A percentile compares a stretch with the other conserved stretches of the same genome.
These are phyloP conservation scores for Candida andamanensis DNA, from an alignment of 805 yeast genomes.

Conservation along the genomic window DNA sequence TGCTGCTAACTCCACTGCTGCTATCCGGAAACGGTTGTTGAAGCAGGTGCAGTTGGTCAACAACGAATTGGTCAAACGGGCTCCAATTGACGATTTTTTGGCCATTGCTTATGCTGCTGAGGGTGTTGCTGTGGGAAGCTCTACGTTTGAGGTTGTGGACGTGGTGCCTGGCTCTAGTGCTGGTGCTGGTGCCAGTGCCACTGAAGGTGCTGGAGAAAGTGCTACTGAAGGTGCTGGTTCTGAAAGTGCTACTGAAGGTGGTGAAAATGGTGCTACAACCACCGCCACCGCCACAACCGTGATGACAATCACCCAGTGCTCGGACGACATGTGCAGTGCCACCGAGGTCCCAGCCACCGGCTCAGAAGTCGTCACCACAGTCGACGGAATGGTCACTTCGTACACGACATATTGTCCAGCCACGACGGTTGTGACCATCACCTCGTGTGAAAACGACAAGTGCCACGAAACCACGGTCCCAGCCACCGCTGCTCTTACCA, in stretches of 20 bases:
- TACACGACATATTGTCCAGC: constrained; percentile 33
- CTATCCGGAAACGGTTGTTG: constrained; percentile 35
- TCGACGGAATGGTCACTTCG: constrained; percentile 13
- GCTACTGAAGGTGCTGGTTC: constrained; percentile 23
- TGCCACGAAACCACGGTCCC: constrained; percentile 18
- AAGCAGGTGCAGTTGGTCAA: constrained; percentile 17
- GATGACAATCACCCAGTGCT: constrained; percentile 22
- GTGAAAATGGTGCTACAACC: constrained; percentile 10
- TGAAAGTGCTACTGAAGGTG: constrained; percentile 18
- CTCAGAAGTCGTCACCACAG: constrained; percentile 14
- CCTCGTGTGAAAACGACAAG: constrained; percentile 31
- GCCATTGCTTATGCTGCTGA: constrained; percentile 12
- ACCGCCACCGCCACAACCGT: constrained; percentile 14
- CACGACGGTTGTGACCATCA: constrained; percentile 31
- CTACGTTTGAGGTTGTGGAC: constrained; percentile 15
- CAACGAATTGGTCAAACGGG: constrained; percentile 30
- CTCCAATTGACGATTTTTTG: constrained; percentile 25
- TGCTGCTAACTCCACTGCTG: constrained; percentile 35
- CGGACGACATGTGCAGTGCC: constrained; percentile 20
- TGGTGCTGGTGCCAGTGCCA: constrained; percentile 15
- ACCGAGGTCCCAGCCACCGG: constrained; percentile 11
- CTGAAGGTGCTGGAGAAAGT: constrained; percentile 14
- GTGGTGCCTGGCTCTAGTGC: constrained; percentile 13
- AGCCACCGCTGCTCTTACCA: constrained; percentile 16
- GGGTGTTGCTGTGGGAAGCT: constrained; percentile 21